Conservation (phyloP, 2,329 filamentous ascomycete species). For the Aspergillus udagawae region DNA sequence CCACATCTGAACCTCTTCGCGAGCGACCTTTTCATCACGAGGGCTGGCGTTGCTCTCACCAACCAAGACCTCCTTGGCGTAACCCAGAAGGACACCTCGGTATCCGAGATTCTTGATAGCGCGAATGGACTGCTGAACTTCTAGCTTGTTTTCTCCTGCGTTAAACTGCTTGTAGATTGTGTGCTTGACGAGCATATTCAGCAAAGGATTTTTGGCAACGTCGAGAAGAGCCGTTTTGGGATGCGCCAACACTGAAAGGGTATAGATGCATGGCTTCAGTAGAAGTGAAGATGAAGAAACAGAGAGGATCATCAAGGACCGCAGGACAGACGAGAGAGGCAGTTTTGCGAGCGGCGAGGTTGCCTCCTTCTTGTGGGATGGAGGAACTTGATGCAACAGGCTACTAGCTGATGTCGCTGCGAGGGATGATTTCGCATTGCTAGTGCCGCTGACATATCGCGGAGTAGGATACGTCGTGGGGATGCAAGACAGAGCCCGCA, state of each 20-base stretch:
- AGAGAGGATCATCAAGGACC: constrained; percentile 35
- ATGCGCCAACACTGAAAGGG: constrained; percentile 57
- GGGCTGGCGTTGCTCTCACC: constrained; percentile 29
- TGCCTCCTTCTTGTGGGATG: constrained; percentile 20
- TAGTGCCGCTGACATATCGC: constrained; percentile 30
- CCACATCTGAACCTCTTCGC: constrained; percentile 43
- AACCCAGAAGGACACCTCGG: constrained; percentile 51
- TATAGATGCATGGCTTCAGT: constrained; percentile 65
- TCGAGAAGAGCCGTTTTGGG: constrained; percentile 44
- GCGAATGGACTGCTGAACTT: constrained; percentile 45
- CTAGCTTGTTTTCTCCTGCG: constrained; percentile 47
- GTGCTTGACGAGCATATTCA: constrained; percentile 44
- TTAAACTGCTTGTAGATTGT: constrained; percentile 57
- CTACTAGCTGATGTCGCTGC: constrained; percentile 20
- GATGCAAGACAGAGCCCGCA: constrained; percentile 16
- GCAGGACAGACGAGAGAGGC: constrained; percentile 34
- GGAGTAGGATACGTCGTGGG: constrained; percentile 9
- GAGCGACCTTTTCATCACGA: constrained; percentile 27
- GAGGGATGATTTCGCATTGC: constrained; percentile 28
- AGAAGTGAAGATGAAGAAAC: constrained; percentile 49
- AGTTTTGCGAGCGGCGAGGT: constrained; percentile 33
- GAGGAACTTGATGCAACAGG: constrained; percentile 19
- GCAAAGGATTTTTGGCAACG: constrained; percentile 45
- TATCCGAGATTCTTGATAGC: constrained; percentile 49
- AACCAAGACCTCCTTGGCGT: constrained; percentile 55